A percentile compares a stretch with the other conserved stretches of the same genome.
Evolutionary conservation across 2,329 filamentous ascomycete genomes (phyloP).

Genomic region (Trichoderma simmonsii): DNA sequence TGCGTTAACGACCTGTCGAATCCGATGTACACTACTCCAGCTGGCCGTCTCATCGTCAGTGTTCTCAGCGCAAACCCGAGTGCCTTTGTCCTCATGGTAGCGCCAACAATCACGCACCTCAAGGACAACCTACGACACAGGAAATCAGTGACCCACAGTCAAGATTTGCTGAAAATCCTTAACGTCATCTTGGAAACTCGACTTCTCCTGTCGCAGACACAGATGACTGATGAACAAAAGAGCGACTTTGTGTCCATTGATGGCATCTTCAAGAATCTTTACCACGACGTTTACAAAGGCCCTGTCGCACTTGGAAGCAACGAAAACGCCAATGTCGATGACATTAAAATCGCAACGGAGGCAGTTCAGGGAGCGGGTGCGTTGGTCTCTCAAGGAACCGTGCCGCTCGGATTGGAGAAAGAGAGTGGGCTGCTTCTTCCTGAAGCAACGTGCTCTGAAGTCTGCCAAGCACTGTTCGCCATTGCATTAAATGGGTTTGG

Average conservation of each 20-base stretch:
- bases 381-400: constrained; percentile 39
- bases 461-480: constrained; percentile 36
- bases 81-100: constrained; percentile 48
- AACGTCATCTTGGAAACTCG: constrained; percentile 50
- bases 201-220: constrained; percentile 36
- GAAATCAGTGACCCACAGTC: constrained; percentile 48
- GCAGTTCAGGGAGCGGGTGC: constrained; percentile 46
- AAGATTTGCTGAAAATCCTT: constrained; percentile 51
- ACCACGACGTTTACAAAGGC: constrained; percentile 42
- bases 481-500: constrained; percentile 29
- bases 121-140: constrained; percentile 50
- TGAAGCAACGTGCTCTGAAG: constrained; percentile 35
- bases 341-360: constrained; percentile 41
- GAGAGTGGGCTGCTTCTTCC: constrained; percentile 33
- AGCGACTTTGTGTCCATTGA: constrained; percentile 37
- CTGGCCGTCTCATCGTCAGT: constrained; percentile 51
- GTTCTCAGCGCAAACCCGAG: constrained; percentile 47
- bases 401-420: not conserved
- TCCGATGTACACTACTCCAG: constrained; percentile 49
- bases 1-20: constrained; percentile 53
- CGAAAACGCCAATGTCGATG: constrained; percentile 34
- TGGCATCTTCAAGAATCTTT: constrained; percentile 39
- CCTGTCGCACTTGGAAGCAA: constrained; percentile 33
- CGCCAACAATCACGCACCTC: constrained; percentile 47
- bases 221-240: constrained; percentile 36